A percentile compares a stretch with the other conserved stretches of the same genome.
Evolutionary conservation across 176 grass and related monocot genomes (phyloP).

Genomic region (Eragrostis nindensis): DNA sequence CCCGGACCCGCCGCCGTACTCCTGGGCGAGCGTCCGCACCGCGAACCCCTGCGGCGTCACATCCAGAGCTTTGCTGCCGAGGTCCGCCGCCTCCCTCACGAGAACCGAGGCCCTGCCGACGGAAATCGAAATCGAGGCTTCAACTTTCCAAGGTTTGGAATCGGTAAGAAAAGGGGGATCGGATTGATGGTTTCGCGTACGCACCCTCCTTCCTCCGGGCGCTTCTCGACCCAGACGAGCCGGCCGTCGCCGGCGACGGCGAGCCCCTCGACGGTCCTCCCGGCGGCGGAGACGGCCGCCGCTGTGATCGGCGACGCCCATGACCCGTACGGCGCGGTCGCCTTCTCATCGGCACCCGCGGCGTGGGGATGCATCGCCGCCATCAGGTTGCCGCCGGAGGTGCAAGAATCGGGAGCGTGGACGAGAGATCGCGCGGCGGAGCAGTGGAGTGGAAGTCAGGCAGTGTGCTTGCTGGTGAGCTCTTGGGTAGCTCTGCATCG

Average conservation of each 20-base stretch:
- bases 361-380: conserved; percentile 28
- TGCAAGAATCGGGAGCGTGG: no score
- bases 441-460: neutral
- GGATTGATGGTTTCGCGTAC: neutral
- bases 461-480: neutral
- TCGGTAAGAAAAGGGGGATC: neutral
- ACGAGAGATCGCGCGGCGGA: neutral
- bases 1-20: conserved; percentile 61
- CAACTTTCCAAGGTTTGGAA: neutral
- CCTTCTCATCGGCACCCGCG: conserved; percentile 23
- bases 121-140: neutral
- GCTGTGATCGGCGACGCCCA: conserved; percentile 92
- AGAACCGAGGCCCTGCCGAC: conserved; percentile 66
- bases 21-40: conserved; percentile 69
- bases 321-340: conserved; percentile 67
- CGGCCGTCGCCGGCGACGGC: conserved; percentile 69
- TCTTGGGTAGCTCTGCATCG: neutral
- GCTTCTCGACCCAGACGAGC: conserved; percentile 82
- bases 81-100: conserved; percentile 58
- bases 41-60: conserved; percentile 64
- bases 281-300: conserved; percentile 62
- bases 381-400: conserved; percentile 12
- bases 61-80: conserved; percentile 43
- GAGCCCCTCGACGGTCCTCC: conserved; percentile 67
- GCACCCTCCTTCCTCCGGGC: conserved; percentile 82